A percentile compares a stretch with the other conserved stretches of the same genome.
These are phyloP conservation scores for Heliamphora exappendiculata DNA, from an alignment of 148 eudicot genomes.

Conservation along the genomic window DNA sequence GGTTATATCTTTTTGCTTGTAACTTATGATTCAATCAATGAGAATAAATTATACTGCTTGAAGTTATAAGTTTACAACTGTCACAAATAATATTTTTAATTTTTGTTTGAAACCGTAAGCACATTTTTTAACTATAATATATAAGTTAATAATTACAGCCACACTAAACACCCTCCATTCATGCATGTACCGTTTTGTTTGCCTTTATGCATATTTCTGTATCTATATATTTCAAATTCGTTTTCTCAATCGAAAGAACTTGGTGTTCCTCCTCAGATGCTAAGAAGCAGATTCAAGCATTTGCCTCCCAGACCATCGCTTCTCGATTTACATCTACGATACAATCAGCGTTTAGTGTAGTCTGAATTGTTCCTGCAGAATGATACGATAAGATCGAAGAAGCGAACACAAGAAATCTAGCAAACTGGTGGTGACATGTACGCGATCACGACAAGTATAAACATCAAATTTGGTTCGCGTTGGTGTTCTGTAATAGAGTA, in stretches of 20 bases:
- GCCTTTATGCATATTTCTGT: background rate
- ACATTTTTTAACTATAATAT: too few relatives aligned
- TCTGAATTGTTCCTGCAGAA: slow-evolving; percentile 29
- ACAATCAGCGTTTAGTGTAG: slow-evolving; percentile 82
- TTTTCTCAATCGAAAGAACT: background rate
- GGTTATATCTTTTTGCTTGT: too few relatives aligned
- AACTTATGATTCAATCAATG: too few relatives aligned
- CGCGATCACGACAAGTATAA: background rate
- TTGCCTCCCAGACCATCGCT: slow-evolving; percentile 88
- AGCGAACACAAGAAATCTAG: background rate
- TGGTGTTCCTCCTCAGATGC: slow-evolving; percentile 58
- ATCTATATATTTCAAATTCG: background rate
- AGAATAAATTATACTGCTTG: too few relatives aligned
- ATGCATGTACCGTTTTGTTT: background rate
- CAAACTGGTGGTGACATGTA: slow-evolving; percentile 10
- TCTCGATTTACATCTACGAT: slow-evolving; percentile 70
- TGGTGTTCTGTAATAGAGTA: background rate
- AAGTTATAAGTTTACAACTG: too few relatives aligned
- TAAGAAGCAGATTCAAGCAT: slow-evolving; percentile 91
- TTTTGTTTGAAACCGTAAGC: too few relatives aligned
- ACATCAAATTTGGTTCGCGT: slow-evolving; percentile 2
- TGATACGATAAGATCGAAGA: background rate
- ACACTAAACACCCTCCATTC: too few relatives aligned
- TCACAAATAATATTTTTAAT: too few relatives aligned
- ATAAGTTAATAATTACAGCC: too few relatives aligned